Evolutionary conservation across 2,329 filamentous ascomycete genomes (phyloP).

Genomic region (Fusarium sp.): DNA sequence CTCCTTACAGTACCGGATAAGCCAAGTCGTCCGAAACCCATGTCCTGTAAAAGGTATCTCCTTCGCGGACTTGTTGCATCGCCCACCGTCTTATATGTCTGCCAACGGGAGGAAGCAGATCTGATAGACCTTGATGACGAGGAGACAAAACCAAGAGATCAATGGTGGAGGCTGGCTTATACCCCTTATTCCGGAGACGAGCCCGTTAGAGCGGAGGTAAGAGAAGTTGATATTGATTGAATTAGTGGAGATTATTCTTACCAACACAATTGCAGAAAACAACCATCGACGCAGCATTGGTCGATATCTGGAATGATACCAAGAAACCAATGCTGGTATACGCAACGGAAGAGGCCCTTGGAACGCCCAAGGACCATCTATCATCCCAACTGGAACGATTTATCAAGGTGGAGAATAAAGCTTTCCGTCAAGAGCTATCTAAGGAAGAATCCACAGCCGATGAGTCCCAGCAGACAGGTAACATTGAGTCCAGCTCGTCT

Average conservation of each 20-base stretch:
- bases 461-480: conserved; percentile 27
- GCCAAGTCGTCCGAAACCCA: conserved; percentile 47
- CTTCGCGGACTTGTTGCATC: conserved; percentile 62
- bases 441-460: conserved; percentile 47
- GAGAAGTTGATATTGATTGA: background rate
- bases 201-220: conserved; percentile 61
- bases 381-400: conserved; percentile 56
- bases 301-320: conserved; percentile 58
- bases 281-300: conserved; percentile 55
- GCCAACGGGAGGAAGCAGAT: conserved; percentile 53
- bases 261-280: conserved; percentile 54
- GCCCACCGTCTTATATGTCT: conserved; percentile 60
- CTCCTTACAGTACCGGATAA: conserved; percentile 54
- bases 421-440: conserved; percentile 60
- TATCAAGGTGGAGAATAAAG: conserved; percentile 60
- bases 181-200: conserved; percentile 46
- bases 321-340: conserved; percentile 62
- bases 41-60: conserved; percentile 57
- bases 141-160: conserved; percentile 49
- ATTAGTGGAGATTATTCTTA: background rate
- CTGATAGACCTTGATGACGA: conserved; percentile 54
- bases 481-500: conserved; percentile 46
- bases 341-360: conserved; percentile 55
- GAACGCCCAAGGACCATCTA: conserved; percentile 45
- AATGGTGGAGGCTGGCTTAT: conserved; percentile 66